These are phyloP conservation scores for Rhodamnia argentea DNA, from an alignment of 345 rosid genomes.

Conservation along the genomic window DNA sequence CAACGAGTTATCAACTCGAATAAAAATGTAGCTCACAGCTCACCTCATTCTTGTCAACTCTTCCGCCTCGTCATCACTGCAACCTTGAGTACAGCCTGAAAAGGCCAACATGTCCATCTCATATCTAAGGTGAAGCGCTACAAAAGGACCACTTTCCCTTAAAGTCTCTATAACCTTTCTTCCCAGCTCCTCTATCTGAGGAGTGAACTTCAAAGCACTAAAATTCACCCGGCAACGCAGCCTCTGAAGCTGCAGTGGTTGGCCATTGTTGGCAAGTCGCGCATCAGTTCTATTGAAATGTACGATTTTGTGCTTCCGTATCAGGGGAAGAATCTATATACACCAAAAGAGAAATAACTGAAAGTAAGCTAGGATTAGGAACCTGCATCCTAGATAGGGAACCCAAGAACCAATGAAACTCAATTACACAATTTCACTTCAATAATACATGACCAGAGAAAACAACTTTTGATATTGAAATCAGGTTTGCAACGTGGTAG, in stretches of 20 bases:
- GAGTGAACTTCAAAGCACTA: constrained; percentile 75
- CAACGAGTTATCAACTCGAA: neutral
- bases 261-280: constrained; percentile 77
- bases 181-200: constrained; percentile 91
- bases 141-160: constrained; percentile 77
- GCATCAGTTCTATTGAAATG: constrained; percentile 90
- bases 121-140: constrained; percentile 88
- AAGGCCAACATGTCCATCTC: constrained; percentile 99
- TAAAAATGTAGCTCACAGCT: neutral
- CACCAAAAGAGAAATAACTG: neutral
- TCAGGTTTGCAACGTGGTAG: neutral
- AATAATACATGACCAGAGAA: neutral
- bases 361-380: neutral
- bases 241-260: constrained; percentile 76
- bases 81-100: constrained; percentile 94
- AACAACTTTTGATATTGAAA: neutral
- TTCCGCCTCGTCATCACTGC: constrained; percentile 79
- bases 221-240: constrained; percentile 90
- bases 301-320: constrained; percentile 73
- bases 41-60: constrained; percentile 95
- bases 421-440: neutral
- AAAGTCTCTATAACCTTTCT: constrained; percentile 64
- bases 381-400: neutral
- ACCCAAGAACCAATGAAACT: neutral
- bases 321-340: constrained; percentile 83